Evolutionary conservation across 2,329 filamentous ascomycete species (phyloP).

Genomic region (Epichloe sibirici): DNA sequence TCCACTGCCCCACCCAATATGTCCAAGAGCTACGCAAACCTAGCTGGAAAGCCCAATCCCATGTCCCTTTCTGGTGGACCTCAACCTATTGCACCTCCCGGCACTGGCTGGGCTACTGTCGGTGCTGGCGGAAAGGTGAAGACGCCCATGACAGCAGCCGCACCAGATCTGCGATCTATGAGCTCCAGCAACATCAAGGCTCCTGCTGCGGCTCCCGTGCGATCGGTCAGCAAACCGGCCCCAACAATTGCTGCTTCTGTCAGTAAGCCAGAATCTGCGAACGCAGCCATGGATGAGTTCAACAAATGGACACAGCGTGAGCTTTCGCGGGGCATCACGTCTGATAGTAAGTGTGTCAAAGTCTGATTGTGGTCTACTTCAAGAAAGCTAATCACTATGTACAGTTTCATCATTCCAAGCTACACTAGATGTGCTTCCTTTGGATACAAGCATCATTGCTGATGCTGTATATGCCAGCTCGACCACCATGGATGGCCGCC

Average conservation of each 20-base stretch:
- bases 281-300: slow-evolving; percentile 72
- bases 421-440: slow-evolving; percentile 61
- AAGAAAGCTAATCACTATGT: not conserved
- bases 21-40: slow-evolving; percentile 87
- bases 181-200: slow-evolving; percentile 32
- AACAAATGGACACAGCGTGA: slow-evolving; percentile 81
- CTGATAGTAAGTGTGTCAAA: slow-evolving; percentile 34
- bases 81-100: slow-evolving; percentile 16
- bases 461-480: slow-evolving; percentile 83
- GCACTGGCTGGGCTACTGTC: slow-evolving; percentile 77
- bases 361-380: slow-evolving; percentile 19
- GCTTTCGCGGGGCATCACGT: slow-evolving; percentile 54
- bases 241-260: slow-evolving; percentile 30
- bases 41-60: slow-evolving; percentile 62
- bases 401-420: slow-evolving; percentile 71
- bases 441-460: slow-evolving; percentile 70
- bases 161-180: slow-evolving; percentile 29
- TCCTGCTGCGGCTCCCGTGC: slow-evolving; percentile 29
- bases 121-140: slow-evolving; percentile 90
- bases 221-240: slow-evolving; percentile 36
- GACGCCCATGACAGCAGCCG: slow-evolving; percentile 47
- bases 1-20: slow-evolving; percentile 33
- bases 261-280: slow-evolving; percentile 25
- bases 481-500: slow-evolving; percentile 79
- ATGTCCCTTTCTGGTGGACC: slow-evolving; percentile 15